Evolutionary conservation across 1,284 basidiomycete species (phyloP), one percentile per base, ranked within the genome.

Genomic region (Wolfiporia cocos): DNA sequence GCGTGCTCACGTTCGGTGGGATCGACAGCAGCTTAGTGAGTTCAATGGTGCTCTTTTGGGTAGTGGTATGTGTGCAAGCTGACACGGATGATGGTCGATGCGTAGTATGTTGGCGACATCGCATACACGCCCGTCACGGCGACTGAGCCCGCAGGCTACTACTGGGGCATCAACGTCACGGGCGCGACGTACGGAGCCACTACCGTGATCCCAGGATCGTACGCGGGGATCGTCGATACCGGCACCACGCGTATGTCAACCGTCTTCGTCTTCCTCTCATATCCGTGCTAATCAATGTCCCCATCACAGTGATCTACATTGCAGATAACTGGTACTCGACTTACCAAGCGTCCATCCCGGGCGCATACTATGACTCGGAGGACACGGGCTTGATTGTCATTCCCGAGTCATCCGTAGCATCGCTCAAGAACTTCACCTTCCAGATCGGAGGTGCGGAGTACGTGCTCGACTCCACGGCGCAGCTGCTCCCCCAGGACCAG

Each of bases 171-270:
- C 37, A 53, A 66, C 40, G 65, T 73, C 47, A 69, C 47, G 59
- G 58, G 44, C 44, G 51, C 63, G 33, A 53, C 50, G 11, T 63
- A 64, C 35, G 57, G 58, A 18, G n/a, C n/a, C 9, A 18, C 26
- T 10, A 47, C 47, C 15, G 50, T 56, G 1, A 61, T 79, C 33
- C 54, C 77, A 30, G 43, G 52, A 5, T 46, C 47, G 9, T 62
- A 69, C 5, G 62, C 70, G 22, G 76, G 76, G 19, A 76, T 79
- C 49, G 71, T 78, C 35, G 78, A 80, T 53, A 78, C 76, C 1
- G 78, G 78, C 34, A 81, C 65, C 6, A 66, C 65, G 10, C 59
- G 73, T 34, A 45, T 70, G 22, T 34, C 32, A 9, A 34, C 7
- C 14, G 26, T 28, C n/a, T n/a, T n/a, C n/a, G n/a, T n/a, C n/a